Evolutionary conservation across 352 stramenopile genomes (phyloP).

Genomic region (Globisporangium perplexum): DNA sequence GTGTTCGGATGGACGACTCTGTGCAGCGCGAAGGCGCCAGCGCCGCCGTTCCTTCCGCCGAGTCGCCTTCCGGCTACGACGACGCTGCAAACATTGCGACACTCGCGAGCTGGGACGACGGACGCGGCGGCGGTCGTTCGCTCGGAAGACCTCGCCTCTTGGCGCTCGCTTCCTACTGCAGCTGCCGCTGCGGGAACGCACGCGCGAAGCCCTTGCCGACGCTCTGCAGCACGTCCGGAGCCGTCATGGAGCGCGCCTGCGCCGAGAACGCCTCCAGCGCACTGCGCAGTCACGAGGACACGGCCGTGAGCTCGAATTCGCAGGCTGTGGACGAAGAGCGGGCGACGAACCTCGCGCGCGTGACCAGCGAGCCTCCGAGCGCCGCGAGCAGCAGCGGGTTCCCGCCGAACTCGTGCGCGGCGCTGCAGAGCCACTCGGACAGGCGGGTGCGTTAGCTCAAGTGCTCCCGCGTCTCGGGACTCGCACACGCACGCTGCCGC

Average conservation of each 20-base stretch:
- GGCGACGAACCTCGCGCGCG: conserved; percentile 49
- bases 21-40: too few species aligned
- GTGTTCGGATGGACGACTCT: too few species aligned
- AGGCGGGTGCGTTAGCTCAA: neutral
- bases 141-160: too few species aligned
- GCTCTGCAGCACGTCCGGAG: conserved; percentile 71
- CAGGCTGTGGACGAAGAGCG: too few species aligned
- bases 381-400: conserved; percentile 67
- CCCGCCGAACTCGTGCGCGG: conserved; percentile 21
- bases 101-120: too few species aligned
- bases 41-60: too few species aligned
- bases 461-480: too few species aligned
- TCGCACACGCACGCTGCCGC: neutral
- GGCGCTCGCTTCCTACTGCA: too few species aligned
- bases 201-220: conserved; percentile 54
- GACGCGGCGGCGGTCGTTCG: too few species aligned
- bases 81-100: too few species aligned
- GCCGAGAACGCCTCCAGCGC: conserved; percentile 55
- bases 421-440: conserved; percentile 1
- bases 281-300: conserved; percentile 13
- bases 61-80: too few species aligned
- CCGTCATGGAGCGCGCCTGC: conserved; percentile 77
- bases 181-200: conserved; percentile 31
- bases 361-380: conserved; percentile 76
- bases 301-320: neutral